Evolutionary conservation across 805 yeast genomes (phyloP).

Genomic region (Wilhelminamyces savonicus): DNA sequence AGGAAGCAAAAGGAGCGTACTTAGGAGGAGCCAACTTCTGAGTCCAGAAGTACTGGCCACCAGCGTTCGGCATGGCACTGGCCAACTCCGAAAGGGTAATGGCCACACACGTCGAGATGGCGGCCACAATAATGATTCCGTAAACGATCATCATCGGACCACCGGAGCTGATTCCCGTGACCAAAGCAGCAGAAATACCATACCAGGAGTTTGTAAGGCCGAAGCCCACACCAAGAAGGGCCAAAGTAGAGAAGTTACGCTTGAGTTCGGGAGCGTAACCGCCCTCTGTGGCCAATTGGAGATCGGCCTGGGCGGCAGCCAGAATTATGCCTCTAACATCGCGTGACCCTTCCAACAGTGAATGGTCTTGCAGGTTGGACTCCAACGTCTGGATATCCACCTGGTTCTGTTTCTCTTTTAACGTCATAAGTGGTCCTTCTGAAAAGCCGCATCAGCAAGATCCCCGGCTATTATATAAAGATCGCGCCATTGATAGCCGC

Average conservation of each 20-base stretch:
- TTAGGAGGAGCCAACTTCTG: constrained; percentile 46
- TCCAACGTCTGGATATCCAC: no score
- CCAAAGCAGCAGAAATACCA: constrained; percentile 51
- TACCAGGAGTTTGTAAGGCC: constrained; percentile 59
- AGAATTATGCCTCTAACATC: no score
- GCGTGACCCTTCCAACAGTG: no score
- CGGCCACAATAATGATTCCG: constrained; percentile 48
- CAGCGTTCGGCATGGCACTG: constrained; percentile 49
- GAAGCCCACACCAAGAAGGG: constrained; percentile 53
- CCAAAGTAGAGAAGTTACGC: constrained; percentile 33
- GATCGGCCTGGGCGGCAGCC: constrained; percentile 16
- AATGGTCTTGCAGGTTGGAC: no score
- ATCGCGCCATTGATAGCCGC: no score
- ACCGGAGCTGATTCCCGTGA: constrained; percentile 50
- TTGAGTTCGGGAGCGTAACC: constrained; percentile 21
- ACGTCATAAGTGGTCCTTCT: no score
- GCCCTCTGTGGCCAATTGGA: constrained; percentile 20
- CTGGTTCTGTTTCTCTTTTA: no score
- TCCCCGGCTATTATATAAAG: no score
- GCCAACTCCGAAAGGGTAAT: constrained; percentile 48
- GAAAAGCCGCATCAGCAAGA: no score
- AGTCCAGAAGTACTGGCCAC: constrained; percentile 59
- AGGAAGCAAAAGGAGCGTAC: constrained; percentile 44
- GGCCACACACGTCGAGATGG: constrained; percentile 42
- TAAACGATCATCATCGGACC: constrained; percentile 54